Conservation (phyloP, 108 stramenopile genomes). For the Skeletonema marinoi region DNA sequence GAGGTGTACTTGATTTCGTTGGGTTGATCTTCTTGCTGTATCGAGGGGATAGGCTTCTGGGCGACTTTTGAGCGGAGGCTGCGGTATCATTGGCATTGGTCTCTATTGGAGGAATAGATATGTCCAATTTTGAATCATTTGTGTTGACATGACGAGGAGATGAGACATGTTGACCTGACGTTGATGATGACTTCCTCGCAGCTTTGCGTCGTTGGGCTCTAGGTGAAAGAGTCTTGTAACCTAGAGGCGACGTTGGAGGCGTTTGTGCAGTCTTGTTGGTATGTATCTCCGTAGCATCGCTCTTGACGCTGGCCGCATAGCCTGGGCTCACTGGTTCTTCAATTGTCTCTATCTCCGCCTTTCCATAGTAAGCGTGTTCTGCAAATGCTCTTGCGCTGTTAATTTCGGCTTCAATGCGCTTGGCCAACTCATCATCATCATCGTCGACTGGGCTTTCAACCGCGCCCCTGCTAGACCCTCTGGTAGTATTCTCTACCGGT, state of each 20-base stretch:
- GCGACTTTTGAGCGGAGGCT: not conserved
- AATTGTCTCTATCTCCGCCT: not conserved
- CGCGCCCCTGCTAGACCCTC: not conserved
- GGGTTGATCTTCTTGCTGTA: not conserved
- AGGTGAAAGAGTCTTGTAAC: not conserved
- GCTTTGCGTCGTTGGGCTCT: not conserved
- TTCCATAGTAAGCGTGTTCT: slow-evolving; percentile 23
- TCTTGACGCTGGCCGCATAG: not conserved
- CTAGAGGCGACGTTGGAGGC: not conserved
- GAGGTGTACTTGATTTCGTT: not conserved
- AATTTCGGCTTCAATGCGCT: slow-evolving; percentile 41
- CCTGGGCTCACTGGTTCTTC: not conserved
- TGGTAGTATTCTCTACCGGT: not conserved
- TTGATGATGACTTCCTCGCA: not conserved
- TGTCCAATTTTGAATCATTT: not conserved
- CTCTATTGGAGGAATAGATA: not conserved
- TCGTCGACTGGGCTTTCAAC: not conserved
- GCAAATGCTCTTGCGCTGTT: slow-evolving; percentile 38
- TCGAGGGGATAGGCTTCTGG: not conserved
- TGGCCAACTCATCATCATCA: slow-evolving; percentile 23
- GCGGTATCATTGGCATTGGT: not conserved
- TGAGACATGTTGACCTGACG: not conserved
- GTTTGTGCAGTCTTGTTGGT: not conserved
- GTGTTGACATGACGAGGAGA: not conserved
- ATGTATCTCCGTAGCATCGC: not conserved